phyloP scores from a whole-genome alignment of 805 yeast genomes.

The Ogataea sp. region DNA sequence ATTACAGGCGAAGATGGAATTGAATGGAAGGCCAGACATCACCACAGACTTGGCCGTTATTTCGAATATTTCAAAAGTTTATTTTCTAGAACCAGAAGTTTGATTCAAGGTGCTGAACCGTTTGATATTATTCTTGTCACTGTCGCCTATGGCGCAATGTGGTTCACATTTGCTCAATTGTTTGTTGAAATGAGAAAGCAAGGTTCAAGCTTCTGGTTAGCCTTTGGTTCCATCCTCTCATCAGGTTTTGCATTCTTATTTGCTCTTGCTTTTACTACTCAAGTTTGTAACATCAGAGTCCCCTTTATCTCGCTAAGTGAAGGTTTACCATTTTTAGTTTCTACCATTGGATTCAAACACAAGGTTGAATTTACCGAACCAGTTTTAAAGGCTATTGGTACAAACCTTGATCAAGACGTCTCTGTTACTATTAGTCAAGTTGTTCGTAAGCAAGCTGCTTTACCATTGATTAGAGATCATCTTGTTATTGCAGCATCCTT shows the following conservation, averaged over 20 bases:
- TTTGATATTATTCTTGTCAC: constrained; percentile 77
- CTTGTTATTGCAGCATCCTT: constrained; percentile 65
- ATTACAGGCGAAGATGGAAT: constrained; percentile 31
- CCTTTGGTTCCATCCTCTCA: constrained; percentile 66
- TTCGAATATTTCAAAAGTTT: constrained; percentile 40
- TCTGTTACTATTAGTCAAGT: constrained; percentile 23
- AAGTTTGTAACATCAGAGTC: constrained; percentile 49
- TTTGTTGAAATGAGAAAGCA: constrained; percentile 66
- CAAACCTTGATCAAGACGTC: constrained; percentile 18
- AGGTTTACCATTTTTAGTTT: constrained; percentile 89
- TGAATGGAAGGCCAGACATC: constrained; percentile 54
- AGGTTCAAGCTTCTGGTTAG: constrained; percentile 87
- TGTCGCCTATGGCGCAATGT: constrained; percentile 80
- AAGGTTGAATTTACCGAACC: constrained; percentile 65
- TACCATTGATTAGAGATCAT: constrained; percentile 66
- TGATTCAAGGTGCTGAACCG: constrained; percentile 67
- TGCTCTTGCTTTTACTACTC: constrained; percentile 60
- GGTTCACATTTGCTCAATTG: constrained; percentile 68
- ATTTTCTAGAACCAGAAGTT: constrained; percentile 30
- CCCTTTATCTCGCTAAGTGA: constrained; percentile 74
- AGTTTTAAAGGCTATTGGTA: constrained; percentile 35
- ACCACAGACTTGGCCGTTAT: constrained; percentile 47
- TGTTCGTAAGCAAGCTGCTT: constrained; percentile 29
- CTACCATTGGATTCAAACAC: constrained; percentile 86
- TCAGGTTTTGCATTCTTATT: constrained; percentile 78